phyloP scores from a whole-genome alignment of 2,329 filamentous ascomycete species.

The Fusarium falciforme region DNA sequence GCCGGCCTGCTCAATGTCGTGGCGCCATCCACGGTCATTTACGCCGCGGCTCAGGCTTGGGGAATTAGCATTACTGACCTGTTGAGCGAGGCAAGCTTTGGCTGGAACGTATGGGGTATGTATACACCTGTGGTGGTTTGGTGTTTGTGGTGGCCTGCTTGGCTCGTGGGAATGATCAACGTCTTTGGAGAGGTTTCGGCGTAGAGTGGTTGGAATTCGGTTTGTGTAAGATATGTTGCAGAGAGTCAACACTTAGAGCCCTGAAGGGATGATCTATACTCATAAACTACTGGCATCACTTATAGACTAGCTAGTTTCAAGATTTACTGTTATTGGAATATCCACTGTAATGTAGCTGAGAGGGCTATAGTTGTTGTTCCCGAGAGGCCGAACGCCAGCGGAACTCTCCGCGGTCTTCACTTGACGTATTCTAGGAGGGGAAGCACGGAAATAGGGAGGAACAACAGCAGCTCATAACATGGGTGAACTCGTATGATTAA shows the following conservation, averaged over 20 bases:
- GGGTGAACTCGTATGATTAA: conserved; percentile 33
- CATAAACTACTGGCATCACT: background rate
- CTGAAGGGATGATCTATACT: background rate
- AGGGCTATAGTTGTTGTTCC: background rate
- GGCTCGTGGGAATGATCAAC: conserved; percentile 74
- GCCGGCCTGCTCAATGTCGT: conserved; percentile 67
- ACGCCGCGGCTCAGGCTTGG: conserved; percentile 57
- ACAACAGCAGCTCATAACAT: background rate
- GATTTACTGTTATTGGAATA: background rate
- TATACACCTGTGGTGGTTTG: conserved; percentile 92
- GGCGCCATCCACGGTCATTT: conserved; percentile 70
- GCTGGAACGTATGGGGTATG: conserved; percentile 90
- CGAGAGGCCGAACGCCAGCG: background rate
- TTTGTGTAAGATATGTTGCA: background rate
- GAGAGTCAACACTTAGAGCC: background rate
- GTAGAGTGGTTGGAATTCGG: conserved; percentile 7
- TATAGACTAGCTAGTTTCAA: background rate
- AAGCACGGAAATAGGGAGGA: background rate
- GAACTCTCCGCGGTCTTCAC: background rate
- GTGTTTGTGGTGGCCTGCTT: conserved; percentile 96
- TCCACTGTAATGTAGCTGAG: background rate
- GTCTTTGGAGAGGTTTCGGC: conserved; percentile 56
- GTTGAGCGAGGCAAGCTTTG: conserved; percentile 80
- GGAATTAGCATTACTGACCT: conserved; percentile 64
- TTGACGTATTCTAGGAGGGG: background rate